phyloP scores from a whole-genome alignment of 2,329 filamentous ascomycete species.

The Davidsoniella virescens region DNA sequence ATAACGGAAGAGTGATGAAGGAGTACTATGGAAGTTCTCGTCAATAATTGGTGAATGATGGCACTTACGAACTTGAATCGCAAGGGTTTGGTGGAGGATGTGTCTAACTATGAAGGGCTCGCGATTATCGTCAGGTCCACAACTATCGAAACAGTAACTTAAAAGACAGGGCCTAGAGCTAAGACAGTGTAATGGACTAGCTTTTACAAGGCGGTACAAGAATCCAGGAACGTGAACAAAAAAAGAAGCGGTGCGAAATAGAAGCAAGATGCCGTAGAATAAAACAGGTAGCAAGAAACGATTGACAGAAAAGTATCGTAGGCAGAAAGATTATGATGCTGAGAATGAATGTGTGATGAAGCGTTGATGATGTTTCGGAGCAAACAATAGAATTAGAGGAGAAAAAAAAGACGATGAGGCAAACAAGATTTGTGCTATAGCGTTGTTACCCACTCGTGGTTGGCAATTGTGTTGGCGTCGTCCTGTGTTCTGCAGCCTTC shows the following conservation, averaged over 20 bases:
- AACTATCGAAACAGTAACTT: too few relatives aligned
- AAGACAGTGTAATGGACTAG: too few relatives aligned
- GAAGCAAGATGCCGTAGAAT: neutral
- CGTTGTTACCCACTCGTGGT: neutral
- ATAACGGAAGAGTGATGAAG: neutral
- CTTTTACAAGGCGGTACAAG: too few relatives aligned
- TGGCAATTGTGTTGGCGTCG: neutral
- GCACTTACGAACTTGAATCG: too few relatives aligned
- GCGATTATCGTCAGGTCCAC: too few relatives aligned
- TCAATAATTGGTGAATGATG: too few relatives aligned
- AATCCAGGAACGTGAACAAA: too few relatives aligned
- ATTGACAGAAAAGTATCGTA: neutral
- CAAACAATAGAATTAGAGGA: neutral
- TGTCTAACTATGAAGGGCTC: too few relatives aligned
- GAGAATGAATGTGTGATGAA: neutral
- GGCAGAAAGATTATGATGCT: neutral
- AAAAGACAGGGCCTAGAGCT: too few relatives aligned
- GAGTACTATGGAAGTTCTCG: too few relatives aligned
- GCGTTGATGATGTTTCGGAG: neutral
- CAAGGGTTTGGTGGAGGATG: too few relatives aligned
- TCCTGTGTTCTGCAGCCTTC: slow-evolving; percentile 4
- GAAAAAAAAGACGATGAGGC: neutral
- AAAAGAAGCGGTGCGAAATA: too few relatives aligned
- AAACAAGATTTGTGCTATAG: neutral
- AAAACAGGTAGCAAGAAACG: neutral